Evolutionary conservation across 441 rosid species (phyloP).

Genomic region (Jatropha multifida): DNA sequence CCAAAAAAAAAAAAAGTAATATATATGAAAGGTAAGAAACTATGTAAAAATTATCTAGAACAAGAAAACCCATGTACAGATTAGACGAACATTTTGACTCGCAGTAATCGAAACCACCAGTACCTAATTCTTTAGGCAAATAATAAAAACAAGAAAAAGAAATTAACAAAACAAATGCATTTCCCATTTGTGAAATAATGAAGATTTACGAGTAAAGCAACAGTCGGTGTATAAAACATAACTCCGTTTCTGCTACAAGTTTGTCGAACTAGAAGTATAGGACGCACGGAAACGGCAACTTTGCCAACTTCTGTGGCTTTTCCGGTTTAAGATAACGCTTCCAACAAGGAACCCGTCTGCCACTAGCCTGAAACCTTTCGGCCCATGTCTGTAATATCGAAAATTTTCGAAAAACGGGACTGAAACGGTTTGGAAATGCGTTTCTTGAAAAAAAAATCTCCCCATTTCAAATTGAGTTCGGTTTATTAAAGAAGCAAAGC

Average conservation of each 20-base stretch:
- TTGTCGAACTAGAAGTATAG: too few species aligned
- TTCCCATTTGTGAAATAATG: neutral
- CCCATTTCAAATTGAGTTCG: neutral
- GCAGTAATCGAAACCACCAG: constrained; percentile 4
- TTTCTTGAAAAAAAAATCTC: neutral
- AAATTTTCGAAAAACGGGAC: too few species aligned
- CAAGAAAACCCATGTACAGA: constrained; percentile 8
- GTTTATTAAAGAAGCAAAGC: too few species aligned
- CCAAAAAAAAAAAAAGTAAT: neutral
- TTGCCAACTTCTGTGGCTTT: too few species aligned
- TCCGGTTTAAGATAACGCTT: too few species aligned
- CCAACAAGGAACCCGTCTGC: too few species aligned
- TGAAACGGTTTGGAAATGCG: too few species aligned
- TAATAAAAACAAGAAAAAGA: neutral
- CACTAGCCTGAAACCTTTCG: too few species aligned
- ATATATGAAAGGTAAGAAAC: neutral
- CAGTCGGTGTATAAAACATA: neutral
- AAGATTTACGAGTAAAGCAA: neutral
- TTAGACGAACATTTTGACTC: neutral
- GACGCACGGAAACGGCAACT: too few species aligned
- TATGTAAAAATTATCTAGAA: neutral
- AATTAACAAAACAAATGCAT: neutral
- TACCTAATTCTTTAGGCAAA: neutral
- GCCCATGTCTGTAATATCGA: too few species aligned
- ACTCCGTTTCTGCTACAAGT: neutral